Base-by-base conservation (phyloP, 2,329 filamentous ascomycete species). In the Scolecobasidium constrictum region DNA sequence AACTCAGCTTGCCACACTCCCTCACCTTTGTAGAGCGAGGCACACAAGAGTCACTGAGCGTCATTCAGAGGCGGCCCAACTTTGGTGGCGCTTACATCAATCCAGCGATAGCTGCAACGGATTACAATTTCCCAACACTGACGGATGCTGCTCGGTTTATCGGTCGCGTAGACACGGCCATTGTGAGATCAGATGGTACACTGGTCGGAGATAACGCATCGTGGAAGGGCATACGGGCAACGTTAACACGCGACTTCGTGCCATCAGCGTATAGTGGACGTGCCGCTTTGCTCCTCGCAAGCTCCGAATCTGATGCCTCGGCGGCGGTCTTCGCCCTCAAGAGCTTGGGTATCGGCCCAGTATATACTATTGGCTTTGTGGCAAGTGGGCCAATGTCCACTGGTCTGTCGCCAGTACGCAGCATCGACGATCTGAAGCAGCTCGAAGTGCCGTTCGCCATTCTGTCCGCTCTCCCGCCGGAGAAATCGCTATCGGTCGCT, bases 11-110 rank as follows among this genome's bases (percentile, higher is more conserved):
- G n/a, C 86, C 86, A 9, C 85, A 93, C 53, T 78, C 83, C 38
- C 84, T 92, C 50, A 73, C 77, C 12, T 79, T 82, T 28, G 77
- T 90, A 6, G 84, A 90, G 57, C 72, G 82, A 42, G 76, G 78
- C 3, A 69, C 77, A 4, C 78, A 73, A 49, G 77, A 74, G 2
- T 73, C 77, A 13, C 73, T 92, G 47, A 83, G 88, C 56, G 67
- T 76, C 1, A 80, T 85, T 60, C 77, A 86, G 52, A 74, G 78
- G 45, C 80, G 86, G 53, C 75, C 75, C 41, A 75, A 78, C 42
- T 93, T 94, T 60, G 86, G 86, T 34, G 86, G 86, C 31, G 84
- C 85, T 23, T 88, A 85, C 54, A 71, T 93, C 47, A 83, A 83
- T 53, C 85, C 85, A 11, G 79, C 84, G 1, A 65, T 87, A 40